These are phyloP conservation scores for Lagerstroemia speciosa DNA, from an alignment of 345 rosid genomes.

Conservation along the genomic window DNA sequence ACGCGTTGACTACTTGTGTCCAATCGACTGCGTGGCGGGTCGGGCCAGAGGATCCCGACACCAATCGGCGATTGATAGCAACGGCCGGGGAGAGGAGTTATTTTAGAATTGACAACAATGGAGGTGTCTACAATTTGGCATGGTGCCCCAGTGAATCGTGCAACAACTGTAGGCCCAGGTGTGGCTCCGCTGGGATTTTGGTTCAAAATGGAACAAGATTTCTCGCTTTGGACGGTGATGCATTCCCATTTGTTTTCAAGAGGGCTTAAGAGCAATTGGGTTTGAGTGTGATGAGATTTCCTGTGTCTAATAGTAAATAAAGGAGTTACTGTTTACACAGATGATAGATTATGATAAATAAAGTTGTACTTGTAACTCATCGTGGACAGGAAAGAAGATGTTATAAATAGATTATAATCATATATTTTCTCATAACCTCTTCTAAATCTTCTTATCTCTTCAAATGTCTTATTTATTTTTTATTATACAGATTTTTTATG, in stretches of 20 bases:
- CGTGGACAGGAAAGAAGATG: no score
- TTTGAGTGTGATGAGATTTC: background rate
- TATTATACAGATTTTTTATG: no score
- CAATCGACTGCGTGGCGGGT: background rate
- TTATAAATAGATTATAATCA: no score
- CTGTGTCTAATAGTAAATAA: background rate
- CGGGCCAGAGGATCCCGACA: background rate
- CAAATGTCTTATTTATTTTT: no score
- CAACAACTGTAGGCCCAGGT: background rate
- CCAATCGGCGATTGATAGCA: background rate
- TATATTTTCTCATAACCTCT: no score
- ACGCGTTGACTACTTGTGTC: background rate
- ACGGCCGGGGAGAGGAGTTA: background rate
- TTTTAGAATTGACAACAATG: background rate
- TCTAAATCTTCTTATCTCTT: no score
- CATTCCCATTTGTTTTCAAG: background rate
- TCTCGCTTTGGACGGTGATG: background rate
- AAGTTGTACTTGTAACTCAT: no score
- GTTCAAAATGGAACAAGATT: no score
- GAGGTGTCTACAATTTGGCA: background rate
- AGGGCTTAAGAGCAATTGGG: background rate
- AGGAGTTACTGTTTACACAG: no score
- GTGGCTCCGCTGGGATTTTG: conserved; percentile 1
- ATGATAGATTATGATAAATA: no score
- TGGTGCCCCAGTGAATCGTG: background rate